Base-by-base conservation (phyloP, 805 yeast genomes). In the Sungouiozyma ichnusensis region DNA sequence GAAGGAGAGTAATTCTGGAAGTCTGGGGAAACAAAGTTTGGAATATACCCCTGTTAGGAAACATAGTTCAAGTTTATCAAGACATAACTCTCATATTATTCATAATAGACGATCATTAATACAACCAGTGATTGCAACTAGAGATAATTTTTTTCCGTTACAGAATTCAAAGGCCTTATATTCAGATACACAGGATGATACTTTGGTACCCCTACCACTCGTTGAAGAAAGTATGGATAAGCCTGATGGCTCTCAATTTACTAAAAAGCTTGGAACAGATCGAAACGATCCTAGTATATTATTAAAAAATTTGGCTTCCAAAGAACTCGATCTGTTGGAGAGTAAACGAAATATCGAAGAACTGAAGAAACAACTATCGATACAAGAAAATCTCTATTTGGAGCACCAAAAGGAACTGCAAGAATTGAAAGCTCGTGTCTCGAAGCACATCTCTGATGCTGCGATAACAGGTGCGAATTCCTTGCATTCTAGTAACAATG, bases 261-360 rank as follows among this genome's bases (percentile, higher is more conserved):
- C 19, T 14, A 31, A 33, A 4, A 45, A 43, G 17, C 35, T 19
- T 13, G 38, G 35, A 4, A 38, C 38, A 20, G 40, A 34, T 13
- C 16, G 48, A 16, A 55, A 47, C 15, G 76, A 69, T 34, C 64
- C 79, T 4, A 76, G 75, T 44, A 74, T 71, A 3, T 73, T 78
- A 38, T 60, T 81, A 38, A 68, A 85, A 46, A 62, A 70, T 7
- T 61, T 82, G 36, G 90, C 90, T 0, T 64, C 75, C 34, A 81
- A 79, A 52, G 92, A 82, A 54, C 74, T 79, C 74, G 73, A 72
- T 19, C 65, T 81, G 20, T 71, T 81, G 39, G 87, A 81, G 49
- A 59, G 80, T 35, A 79, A 77, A 47, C 79, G 76, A 48, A 64
- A 67, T 37, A 69, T 79, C 19, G 71, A 69, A 35, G 69, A 65